Conservation (phyloP, 2,329 filamentous ascomycete genomes). For the Calonectria honghensis region DNA sequence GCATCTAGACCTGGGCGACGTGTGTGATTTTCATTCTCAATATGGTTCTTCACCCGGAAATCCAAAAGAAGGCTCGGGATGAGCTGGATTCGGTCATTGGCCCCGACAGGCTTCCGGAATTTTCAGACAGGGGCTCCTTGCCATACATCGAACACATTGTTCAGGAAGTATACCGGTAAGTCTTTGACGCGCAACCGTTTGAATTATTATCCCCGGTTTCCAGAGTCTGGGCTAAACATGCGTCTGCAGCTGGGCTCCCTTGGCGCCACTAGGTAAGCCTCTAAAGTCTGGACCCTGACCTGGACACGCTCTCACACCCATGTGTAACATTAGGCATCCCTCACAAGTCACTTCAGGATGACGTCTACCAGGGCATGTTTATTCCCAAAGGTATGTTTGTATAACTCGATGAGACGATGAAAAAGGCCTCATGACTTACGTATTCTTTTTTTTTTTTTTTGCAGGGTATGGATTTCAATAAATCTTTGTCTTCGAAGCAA, state of each 20-base stretch:
- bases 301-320: slow-evolving; percentile 39
- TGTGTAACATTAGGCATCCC: slow-evolving; percentile 64
- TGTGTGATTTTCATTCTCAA: slow-evolving; percentile 64
- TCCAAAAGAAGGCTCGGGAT: slow-evolving; percentile 68
- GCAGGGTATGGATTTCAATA: slow-evolving; percentile 46
- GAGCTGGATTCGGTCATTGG: slow-evolving; percentile 67
- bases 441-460: neutral
- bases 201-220: neutral
- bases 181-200: neutral
- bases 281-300: slow-evolving; percentile 14
- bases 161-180: slow-evolving; percentile 64
- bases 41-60: slow-evolving; percentile 64
- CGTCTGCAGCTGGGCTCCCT: slow-evolving; percentile 60
- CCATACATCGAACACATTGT: slow-evolving; percentile 67
- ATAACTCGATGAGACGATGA: neutral
- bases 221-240: slow-evolving; percentile 25
- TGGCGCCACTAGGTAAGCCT: slow-evolving; percentile 65
- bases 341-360: slow-evolving; percentile 72
- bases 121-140: slow-evolving; percentile 65
- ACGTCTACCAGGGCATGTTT: slow-evolving; percentile 74
- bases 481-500: slow-evolving; percentile 25
- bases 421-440: slow-evolving; percentile 33
- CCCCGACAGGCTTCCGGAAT: slow-evolving; percentile 64
- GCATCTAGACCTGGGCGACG: slow-evolving; percentile 54
- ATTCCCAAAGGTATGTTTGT: slow-evolving; percentile 70